Percentiles rank a stretch among this genome's conserved stretches.
Evolutionary conservation across 176 grass and related monocot genomes (phyloP).

Genomic region (Aegilops longissima): DNA sequence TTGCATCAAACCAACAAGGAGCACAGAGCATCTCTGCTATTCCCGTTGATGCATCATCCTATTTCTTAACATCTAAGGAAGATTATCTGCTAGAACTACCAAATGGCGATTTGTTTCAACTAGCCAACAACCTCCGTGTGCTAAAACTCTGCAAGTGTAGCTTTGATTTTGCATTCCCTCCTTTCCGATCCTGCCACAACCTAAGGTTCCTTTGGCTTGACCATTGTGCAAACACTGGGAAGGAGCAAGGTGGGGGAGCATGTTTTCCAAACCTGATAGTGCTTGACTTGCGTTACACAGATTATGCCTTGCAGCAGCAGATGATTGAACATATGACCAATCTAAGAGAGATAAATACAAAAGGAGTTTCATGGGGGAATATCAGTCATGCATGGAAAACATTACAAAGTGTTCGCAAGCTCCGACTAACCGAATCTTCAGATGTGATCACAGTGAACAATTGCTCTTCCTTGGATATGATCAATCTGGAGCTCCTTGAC

Average conservation of each 20-base stretch:
- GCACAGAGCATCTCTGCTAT: background rate
- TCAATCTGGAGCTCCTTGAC: background rate
- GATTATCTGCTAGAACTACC: background rate
- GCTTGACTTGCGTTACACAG: background rate
- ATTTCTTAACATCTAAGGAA: background rate
- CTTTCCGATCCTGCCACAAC: conserved; percentile 14
- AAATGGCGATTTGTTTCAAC: conserved; percentile 4
- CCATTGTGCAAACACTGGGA: background rate
- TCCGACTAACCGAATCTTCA: background rate
- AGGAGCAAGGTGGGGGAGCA: background rate
- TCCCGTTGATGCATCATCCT: background rate
- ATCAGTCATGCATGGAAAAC: background rate
- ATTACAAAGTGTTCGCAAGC: background rate
- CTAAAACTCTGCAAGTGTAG: background rate
- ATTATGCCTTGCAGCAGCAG: background rate
- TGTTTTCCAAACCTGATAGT: background rate
- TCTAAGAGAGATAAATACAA: conserved; percentile 11
- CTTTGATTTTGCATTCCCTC: background rate
- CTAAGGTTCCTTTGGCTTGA: conserved; percentile 31
- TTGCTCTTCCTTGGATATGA: background rate
- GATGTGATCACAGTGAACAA: background rate
- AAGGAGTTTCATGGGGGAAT: background rate
- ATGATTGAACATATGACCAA: background rate
- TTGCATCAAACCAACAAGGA: background rate
- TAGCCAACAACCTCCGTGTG: background rate